Evolutionary conservation across 768 basidiomycete species (phyloP).

Genomic region (Lentinula raphanica): DNA sequence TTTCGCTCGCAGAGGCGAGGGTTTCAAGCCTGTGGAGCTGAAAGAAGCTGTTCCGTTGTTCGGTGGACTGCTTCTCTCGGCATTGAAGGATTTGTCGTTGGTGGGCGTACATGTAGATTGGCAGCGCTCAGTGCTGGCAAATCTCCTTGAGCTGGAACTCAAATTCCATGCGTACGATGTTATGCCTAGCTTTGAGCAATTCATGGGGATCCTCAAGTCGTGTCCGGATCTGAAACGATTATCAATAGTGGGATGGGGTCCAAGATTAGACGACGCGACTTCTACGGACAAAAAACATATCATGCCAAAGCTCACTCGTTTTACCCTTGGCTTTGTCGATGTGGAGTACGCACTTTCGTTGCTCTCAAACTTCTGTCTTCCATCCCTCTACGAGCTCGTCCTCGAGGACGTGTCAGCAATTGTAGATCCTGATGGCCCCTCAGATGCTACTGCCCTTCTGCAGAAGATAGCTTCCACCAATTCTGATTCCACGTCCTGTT

Average conservation of each 20-base stretch:
- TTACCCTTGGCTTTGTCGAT: slow-evolving; percentile 42
- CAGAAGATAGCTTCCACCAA: slow-evolving; percentile 14
- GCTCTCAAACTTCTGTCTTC: slow-evolving; percentile 33
- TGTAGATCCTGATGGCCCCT: slow-evolving; percentile 25
- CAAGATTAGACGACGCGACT: slow-evolving; percentile 24
- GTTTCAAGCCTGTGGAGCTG: slow-evolving; percentile 19
- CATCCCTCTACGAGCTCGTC: slow-evolving; percentile 29
- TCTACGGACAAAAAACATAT: not conserved
- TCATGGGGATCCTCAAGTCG: slow-evolving; percentile 34
- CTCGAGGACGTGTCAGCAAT: slow-evolving; percentile 43
- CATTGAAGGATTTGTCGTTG: slow-evolving; percentile 30
- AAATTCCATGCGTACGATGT: slow-evolving; percentile 54
- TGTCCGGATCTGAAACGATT: slow-evolving; percentile 40
- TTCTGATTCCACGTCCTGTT: not conserved
- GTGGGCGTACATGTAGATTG: slow-evolving; percentile 59
- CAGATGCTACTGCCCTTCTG: slow-evolving; percentile 32
- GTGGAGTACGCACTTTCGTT: slow-evolving; percentile 32
- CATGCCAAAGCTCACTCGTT: slow-evolving; percentile 24
- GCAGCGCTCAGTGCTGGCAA: slow-evolving; percentile 32
- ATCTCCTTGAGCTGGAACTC: slow-evolving; percentile 44
- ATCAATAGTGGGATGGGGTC: slow-evolving; percentile 51
- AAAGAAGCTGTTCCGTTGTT: slow-evolving; percentile 23
- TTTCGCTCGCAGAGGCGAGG: slow-evolving; percentile 21
- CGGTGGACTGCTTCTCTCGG: not conserved
- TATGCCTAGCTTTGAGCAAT: slow-evolving; percentile 46